Percentiles rank a stretch among this genome's conserved stretches.
Conservation (phyloP, 257 asterid genomes). For the Solanum rostratum region DNA sequence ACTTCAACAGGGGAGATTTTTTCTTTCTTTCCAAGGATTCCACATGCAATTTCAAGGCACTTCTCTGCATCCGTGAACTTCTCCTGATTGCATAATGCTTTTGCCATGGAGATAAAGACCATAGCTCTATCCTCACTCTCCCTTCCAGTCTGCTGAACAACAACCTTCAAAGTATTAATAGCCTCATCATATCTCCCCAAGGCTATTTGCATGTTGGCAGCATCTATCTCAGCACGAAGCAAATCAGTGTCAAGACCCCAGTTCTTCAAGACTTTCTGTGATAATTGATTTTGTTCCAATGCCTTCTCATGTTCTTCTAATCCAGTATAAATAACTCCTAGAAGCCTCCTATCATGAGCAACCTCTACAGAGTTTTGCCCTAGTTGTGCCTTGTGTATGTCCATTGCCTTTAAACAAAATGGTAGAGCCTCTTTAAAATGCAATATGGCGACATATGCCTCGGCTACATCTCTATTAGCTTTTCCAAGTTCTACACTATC, state of each 20-base stretch:
- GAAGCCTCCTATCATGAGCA: constrained; percentile 75
- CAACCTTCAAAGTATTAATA: constrained; percentile 54
- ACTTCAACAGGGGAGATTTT: constrained; percentile 45
- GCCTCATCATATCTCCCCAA: constrained; percentile 74
- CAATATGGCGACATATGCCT: constrained; percentile 68
- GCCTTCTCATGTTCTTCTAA: constrained; percentile 77
- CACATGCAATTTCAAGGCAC: constrained; percentile 66
- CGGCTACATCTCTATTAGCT: constrained; percentile 77
- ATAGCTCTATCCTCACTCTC: constrained; percentile 79
- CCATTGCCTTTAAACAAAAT: constrained; percentile 75
- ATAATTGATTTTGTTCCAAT: constrained; percentile 69
- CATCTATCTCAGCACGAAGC: constrained; percentile 84
- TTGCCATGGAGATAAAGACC: constrained; percentile 74
- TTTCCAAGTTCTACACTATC: constrained; percentile 73
- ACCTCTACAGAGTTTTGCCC: constrained; percentile 85
- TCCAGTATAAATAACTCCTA: constrained; percentile 83
- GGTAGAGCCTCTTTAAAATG: constrained; percentile 71
- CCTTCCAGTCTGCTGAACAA: constrained; percentile 62
- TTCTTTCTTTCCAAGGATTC: constrained; percentile 62
- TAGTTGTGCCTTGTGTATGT: constrained; percentile 47
- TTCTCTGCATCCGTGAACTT: constrained; percentile 59
- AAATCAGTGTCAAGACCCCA: constrained; percentile 78
- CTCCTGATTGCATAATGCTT: constrained; percentile 63
- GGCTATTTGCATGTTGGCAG: constrained; percentile 90
- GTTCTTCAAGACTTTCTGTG: constrained; percentile 65